Percentiles rank a stretch among this genome's conserved stretches.
phyloP scores from a whole-genome alignment of 164 flowering plant genomes.

The Brasenia schreberi region DNA sequence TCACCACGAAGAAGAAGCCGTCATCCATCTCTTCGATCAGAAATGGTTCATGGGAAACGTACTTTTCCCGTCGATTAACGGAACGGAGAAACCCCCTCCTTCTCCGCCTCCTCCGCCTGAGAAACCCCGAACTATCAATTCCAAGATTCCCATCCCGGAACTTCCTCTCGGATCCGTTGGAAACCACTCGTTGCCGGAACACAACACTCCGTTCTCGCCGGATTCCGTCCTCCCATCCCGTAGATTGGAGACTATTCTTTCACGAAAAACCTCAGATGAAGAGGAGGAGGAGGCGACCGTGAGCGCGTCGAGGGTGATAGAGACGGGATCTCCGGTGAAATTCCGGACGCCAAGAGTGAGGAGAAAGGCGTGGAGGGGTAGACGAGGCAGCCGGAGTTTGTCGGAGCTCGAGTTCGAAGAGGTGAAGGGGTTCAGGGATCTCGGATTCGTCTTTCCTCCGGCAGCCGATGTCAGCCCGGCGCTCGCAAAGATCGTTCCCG shows the following conservation, averaged over 20 bases:
- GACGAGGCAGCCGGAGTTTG: constrained; percentile 59
- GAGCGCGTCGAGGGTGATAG: neutral
- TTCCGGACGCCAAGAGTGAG: neutral
- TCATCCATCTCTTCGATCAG: neutral
- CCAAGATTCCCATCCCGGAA: neutral
- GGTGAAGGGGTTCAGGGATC: constrained; percentile 75
- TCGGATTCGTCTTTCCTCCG: constrained; percentile 71
- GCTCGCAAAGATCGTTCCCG: constrained; percentile 56
- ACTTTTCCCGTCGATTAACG: neutral
- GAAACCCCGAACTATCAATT: neutral
- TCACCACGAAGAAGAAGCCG: neutral
- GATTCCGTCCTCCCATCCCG: constrained; percentile 19
- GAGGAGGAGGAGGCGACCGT: neutral
- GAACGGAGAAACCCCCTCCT: neutral
- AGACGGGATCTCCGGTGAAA: neutral
- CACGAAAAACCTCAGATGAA: constrained; percentile 26
- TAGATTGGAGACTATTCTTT: constrained; percentile 34
- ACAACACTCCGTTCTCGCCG: constrained; percentile 6
- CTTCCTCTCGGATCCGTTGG: neutral
- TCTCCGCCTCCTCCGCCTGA: neutral
- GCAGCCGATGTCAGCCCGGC: constrained; percentile 36
- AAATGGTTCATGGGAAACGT: neutral
- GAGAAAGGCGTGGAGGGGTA: constrained; percentile 11
- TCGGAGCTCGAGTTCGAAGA: constrained; percentile 74
- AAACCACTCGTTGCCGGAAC: neutral